Base-by-base conservation (phyloP, 768 basidiomycete species). In the Trametes cinnabarina region DNA sequence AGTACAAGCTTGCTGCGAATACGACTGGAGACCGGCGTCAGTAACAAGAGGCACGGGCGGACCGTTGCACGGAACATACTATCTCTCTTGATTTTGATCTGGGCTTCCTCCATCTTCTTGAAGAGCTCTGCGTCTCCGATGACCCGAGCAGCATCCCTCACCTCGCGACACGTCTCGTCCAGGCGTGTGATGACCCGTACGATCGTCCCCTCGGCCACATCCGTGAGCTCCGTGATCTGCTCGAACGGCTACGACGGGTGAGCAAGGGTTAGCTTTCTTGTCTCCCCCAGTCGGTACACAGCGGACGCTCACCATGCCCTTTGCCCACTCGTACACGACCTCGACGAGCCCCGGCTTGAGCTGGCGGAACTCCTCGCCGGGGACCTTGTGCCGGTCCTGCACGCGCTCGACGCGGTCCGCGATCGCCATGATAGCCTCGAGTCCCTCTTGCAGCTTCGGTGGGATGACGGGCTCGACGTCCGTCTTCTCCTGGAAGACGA, bases 301-400 rank as follows among this genome's bases (percentile, higher is more conserved):
- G 15, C 8, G 35, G 34, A 61, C 85, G 65, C n/a, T n/a, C 65
- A 96, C 96, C 95, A 96, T 98, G 52, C 97, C 97, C 71, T 90
- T 93, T 0, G 97, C 95, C 97, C 97, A 99, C 72, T 98, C 97
- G 68, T 98, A 98, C 7, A 98, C 97, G 1, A 96, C 97, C 69
- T 99, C 96, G 9, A 92, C 84, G 22, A 99, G 76, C 7, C 97
- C 97, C 60, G 90, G 89, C 71, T 97, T 98, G 65, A 95, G 83
- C 46, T 83, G 81, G 51, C 86, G 84, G 69, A 90, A 92, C 57
- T 86, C 91, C 65, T 90, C 90, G 26, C 82, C 83, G 48, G 85
- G 78, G 0, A 98, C 92, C 67, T 87, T 88, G 71, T 91, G 82
- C 15, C 73, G 72, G 63, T 92, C 86, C 68, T 98, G 96, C n/a